Evolutionary conservation across 345 rosid species (phyloP).

Genomic region (Acer yangbiense): DNA sequence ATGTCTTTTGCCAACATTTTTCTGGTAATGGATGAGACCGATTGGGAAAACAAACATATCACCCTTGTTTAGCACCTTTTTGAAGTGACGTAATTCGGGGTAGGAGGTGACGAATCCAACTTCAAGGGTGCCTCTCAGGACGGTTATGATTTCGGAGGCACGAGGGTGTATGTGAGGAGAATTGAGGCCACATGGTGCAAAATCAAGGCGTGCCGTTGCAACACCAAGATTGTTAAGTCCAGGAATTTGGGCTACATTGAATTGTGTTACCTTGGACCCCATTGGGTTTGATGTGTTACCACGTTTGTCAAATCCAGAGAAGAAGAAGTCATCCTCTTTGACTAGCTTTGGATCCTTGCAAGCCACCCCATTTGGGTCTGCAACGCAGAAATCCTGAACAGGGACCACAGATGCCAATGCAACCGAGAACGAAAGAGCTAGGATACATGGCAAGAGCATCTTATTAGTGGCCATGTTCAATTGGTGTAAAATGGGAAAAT

Average conservation of each 20-base stretch:
- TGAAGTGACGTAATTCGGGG: conserved; percentile 5
- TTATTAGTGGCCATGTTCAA: background rate
- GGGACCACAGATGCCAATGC: background rate
- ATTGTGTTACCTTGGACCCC: conserved; percentile 16
- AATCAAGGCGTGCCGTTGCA: background rate
- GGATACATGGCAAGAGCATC: background rate
- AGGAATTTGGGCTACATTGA: background rate
- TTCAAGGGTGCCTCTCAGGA: conserved; percentile 6
- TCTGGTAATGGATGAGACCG: conserved; percentile 12
- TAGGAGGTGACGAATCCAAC: conserved; percentile 10
- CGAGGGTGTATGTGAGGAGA: conserved; percentile 16
- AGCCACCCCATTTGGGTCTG: conserved; percentile 12
- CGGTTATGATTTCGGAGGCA: conserved; percentile 15
- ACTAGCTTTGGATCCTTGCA: conserved; percentile 16
- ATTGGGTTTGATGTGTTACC: conserved; percentile 12
- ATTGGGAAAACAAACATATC: conserved; percentile 17
- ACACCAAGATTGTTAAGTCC: conserved; percentile 2
- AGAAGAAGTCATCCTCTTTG: conserved; percentile 18
- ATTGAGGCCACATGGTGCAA: conserved; percentile 7
- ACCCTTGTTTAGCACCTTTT: background rate
- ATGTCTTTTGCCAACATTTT: background rate
- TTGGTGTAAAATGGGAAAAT: too few species aligned
- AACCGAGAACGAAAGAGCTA: background rate
- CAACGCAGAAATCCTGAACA: conserved; percentile 27
- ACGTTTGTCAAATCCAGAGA: conserved; percentile 14